Conservation (phyloP, 768 basidiomycete species). For the Termitomyces sp. region DNA sequence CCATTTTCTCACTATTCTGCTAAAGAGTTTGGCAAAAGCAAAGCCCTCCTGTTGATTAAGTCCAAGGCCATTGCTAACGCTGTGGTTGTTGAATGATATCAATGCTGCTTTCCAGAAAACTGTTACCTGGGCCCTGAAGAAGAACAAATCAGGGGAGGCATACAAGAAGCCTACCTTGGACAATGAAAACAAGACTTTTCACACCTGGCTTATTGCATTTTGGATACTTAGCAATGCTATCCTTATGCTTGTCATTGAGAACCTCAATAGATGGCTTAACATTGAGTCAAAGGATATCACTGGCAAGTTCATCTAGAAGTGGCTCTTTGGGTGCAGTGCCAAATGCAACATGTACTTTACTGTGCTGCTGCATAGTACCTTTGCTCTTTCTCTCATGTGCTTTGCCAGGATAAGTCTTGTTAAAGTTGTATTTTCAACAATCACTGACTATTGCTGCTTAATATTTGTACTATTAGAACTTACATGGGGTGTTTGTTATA, state of each 20-base stretch:
- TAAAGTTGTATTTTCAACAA: not conserved
- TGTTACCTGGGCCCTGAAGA: conserved; percentile 68
- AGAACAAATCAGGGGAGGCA: conserved; percentile 40
- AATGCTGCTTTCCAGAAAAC: conserved; percentile 84
- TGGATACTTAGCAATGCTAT: conserved; percentile 66
- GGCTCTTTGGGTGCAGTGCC: conserved; percentile 21
- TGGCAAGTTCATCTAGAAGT: conserved; percentile 22
- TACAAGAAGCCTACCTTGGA: conserved; percentile 69
- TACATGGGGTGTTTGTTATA: conserved; percentile 12
- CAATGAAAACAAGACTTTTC: conserved; percentile 79
- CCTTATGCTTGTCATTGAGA: conserved; percentile 55
- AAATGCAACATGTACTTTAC: conserved; percentile 56
- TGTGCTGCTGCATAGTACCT: conserved; percentile 58
- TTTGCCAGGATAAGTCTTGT: conserved; percentile 50
- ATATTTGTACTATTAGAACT: conserved; percentile 19
- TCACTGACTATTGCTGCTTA: conserved; percentile 1
- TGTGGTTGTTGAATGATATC: conserved; percentile 75
- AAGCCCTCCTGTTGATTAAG: conserved; percentile 68
- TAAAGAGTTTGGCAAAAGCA: conserved; percentile 84
- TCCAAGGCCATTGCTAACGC: conserved; percentile 50
- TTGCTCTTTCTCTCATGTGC: conserved; percentile 48
- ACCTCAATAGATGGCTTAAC: conserved; percentile 37
- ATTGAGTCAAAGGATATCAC: conserved; percentile 28
- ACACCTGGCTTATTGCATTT: conserved; percentile 67
- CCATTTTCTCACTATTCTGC: no score